phyloP scores from a whole-genome alignment of 768 basidiomycete species.

The Tricholoma furcatifolium region DNA sequence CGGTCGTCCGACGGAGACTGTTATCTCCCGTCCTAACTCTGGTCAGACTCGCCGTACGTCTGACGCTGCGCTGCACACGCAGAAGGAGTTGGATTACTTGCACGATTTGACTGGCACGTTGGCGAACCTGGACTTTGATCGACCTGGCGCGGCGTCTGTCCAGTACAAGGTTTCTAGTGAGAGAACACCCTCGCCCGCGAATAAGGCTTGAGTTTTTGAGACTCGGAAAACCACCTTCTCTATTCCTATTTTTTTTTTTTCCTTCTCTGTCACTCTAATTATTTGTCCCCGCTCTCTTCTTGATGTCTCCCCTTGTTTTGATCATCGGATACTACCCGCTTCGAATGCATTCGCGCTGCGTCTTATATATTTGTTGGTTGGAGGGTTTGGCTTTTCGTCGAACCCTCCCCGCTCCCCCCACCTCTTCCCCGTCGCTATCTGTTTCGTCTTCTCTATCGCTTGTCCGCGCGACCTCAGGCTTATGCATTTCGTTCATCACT shows the following conservation, averaged over 20 bases:
- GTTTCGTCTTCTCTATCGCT: slow-evolving; percentile 8
- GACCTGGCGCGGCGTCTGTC: slow-evolving; percentile 18
- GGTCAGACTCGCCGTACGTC: slow-evolving; percentile 33
- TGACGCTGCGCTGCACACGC: slow-evolving; percentile 19
- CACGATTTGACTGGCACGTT: slow-evolving; percentile 76
- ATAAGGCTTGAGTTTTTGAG: background rate
- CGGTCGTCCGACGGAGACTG: no score
- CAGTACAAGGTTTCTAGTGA: slow-evolving; percentile 13
- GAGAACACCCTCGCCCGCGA: slow-evolving; percentile 20
- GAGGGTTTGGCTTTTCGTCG: slow-evolving; percentile 20
- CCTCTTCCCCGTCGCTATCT: slow-evolving; percentile 15
- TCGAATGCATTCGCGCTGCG: slow-evolving; percentile 26
- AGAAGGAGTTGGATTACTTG: slow-evolving; percentile 49
- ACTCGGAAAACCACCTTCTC: slow-evolving; percentile 2
- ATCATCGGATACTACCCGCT: slow-evolving; percentile 27
- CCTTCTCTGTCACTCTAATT: background rate
- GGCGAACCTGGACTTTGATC: slow-evolving; percentile 69
- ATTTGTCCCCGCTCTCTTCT: slow-evolving; percentile 6
- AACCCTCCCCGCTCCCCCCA: slow-evolving; percentile 8
- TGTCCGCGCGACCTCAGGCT: slow-evolving; percentile 3
- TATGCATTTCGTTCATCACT: slow-evolving; percentile 6
- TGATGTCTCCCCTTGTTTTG: slow-evolving; percentile 13
- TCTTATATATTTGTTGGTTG: slow-evolving; percentile 28
- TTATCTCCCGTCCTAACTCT: slow-evolving; percentile 52
- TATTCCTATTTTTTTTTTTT: slow-evolving; percentile 11